Evolutionary conservation across 2,329 filamentous ascomycete species (phyloP), one percentile per base, ranked within the genome.

Genomic region (Xylariaceae sp.): DNA sequence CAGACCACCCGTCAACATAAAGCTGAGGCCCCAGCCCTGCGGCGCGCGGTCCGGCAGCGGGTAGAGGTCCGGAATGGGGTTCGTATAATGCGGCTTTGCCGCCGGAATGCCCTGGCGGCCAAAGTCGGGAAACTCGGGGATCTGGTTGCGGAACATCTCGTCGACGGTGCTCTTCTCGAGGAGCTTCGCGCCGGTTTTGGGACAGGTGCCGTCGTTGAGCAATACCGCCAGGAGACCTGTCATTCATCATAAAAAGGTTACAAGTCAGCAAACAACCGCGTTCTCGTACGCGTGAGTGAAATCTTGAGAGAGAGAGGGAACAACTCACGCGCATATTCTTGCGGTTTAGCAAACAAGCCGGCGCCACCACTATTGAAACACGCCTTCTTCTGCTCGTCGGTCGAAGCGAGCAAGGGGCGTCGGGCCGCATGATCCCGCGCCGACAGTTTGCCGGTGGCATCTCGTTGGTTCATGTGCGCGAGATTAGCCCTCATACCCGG

Each of bases 121-220:
- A 53, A 83, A 85, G 59, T 86, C 66, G 0, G 84, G 83, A 44
- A 82, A 78, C 1, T 79, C 58, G 0, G 82, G 77, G 47, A 88
- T 80, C 61, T 87, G 86, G 67, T 90, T 89, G 54, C 75, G 76
- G 69, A 86, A 89, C 83, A 90, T 87, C 28, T 81, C 71, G 11
- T 86, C 78, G 0, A 91, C 81, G 0, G 86, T 88, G 26, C 79
- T 74, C 14, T 79, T 75, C 17, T 77, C 74, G 6, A 91, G 76
- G 28, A 91, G 79, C 48, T 77, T 75, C 0, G 70, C 69, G 1
- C 81, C 80, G 0, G 85, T 89, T 0, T 65, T 76, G 0, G 87
- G 83, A 29, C 80, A 85, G 0, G 75, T 82, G 41, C 88, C 88
- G 58, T 87, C 75, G 67, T 91, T 91, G 23, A 90, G 73, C 1